Base-by-base conservation (phyloP, 306 rosid genomes). In the Lathyrus oleraceus region DNA sequence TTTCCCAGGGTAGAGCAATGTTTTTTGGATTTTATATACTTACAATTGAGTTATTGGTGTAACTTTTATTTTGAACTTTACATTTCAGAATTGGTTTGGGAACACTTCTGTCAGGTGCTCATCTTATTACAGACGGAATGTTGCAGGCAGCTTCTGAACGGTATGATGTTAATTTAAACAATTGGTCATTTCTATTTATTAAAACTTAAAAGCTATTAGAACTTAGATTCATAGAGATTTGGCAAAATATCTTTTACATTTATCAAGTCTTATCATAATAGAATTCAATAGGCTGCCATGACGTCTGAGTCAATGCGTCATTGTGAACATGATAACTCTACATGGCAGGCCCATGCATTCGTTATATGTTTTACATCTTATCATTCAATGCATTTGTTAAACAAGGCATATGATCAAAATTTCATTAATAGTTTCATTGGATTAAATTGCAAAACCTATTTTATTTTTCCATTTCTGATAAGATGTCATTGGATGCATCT, bases 101-200 rank as follows among this genome's bases (percentile, higher is more conserved):
- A 77, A 70, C 97, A 25, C 96, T 91, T 82, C 75, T 88, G 36
- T 86, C 99, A 11, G 99, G 99, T 75, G 91, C 99, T 82, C 96
- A 64, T 36, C 82, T 89, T 70, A 89, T 95, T 77, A 79, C 96
- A 4, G 92, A 95, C 81, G 91, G 96, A 81, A 95, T 95, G 99
- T 81, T 95, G 80, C 97, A 89, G 81, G 97, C 99, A 60, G 99
- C 97, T 70, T 36, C 99, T 73, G 97, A 95, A 87, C 83, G 99
- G 99, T 95, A 91, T 59, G 81, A 17, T 64, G 28, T 68, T 63
- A 69, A 59, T 49, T 61, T 57, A 36, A 28, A 61, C 8, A 14
- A 21, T n/a, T 61, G 8, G 59, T 57, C 23, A 57, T 42, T 58
- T 56, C 52, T 64, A 6, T 63, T 64, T 30, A 23, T 35, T 19